Evolutionary conservation across 176 grass and related monocot genomes (phyloP), one percentile per base, ranked within the genome.

Genomic region (Panicum miliaceum): DNA sequence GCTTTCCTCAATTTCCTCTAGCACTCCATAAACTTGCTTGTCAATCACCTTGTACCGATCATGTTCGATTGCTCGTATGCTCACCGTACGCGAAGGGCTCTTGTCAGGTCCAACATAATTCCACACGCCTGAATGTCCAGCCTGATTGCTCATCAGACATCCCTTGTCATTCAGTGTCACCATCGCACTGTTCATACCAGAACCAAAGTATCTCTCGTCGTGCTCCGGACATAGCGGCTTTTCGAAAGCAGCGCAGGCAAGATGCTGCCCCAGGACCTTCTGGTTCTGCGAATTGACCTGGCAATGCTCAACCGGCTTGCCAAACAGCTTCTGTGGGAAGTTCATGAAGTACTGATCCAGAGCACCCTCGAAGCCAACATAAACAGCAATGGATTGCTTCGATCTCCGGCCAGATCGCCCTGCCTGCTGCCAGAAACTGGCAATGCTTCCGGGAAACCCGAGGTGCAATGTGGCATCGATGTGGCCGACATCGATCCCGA

Each of bases 401-500:
- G 82, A 67, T 68, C 94, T 75, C 71, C 94, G 76, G 40, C 91
- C 94, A 19, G 94, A 90, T 48, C 94, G 84, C 45, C 94, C 94
- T 6, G 91, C 87, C 43, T 97, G 91, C 75, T 94, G 91, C 91
- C 94, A 93, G 14, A 97, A 81, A 81, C 91, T 97, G 15, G 89
- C 88, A 38, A 97, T 63, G 61, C 84, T 93, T 23, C 94, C 87
- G 16, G 91, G 91, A 67, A 93, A 93, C 10, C 94, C 94, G 8
- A 97, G 91, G 80, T 97, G 94, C 65, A 93, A 68, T 12, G 94
- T 97, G 8, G 82, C 91, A 68, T 97, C 91, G 18, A 97, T 81
- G 77, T 91, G 79, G 20, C 94, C 94, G 32, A 94, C 82, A 43
- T 97, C 94, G 47, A 94, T 94, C 27, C 91, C 94, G 46, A 97